Evolutionary conservation across 805 yeast species (phyloP).

Genomic region (Monosporozyma solicola): DNA sequence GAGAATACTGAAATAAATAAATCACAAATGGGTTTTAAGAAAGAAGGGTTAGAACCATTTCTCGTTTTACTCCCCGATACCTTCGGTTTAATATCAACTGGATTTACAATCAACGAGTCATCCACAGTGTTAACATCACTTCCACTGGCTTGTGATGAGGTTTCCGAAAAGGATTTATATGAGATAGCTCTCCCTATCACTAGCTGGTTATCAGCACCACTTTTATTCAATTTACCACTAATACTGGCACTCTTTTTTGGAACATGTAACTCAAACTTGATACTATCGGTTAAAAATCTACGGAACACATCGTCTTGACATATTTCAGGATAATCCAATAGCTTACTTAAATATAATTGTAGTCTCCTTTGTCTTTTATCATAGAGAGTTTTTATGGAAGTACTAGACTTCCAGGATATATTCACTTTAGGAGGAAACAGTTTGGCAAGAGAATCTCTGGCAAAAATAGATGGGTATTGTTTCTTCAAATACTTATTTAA

Average conservation of each 20-base stretch:
- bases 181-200: neutral
- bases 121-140: neutral
- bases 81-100: neutral
- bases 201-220: neutral
- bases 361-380: conserved; percentile 56
- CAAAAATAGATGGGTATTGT: conserved; percentile 40
- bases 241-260: neutral
- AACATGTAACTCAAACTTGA: conserved; percentile 6
- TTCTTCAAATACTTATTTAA: conserved; percentile 55
- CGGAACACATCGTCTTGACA: conserved; percentile 69
- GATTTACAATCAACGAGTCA: neutral
- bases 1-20: conserved; percentile 62
- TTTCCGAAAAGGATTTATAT: neutral
- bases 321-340: conserved; percentile 56
- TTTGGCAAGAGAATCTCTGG: conserved; percentile 27
- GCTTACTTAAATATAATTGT: conserved; percentile 49
- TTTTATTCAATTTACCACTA: neutral
- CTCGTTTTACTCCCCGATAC: neutral
- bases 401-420: conserved; percentile 62
- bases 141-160: neutral
- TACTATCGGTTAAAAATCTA: conserved; percentile 50
- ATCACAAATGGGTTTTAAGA: conserved; percentile 78
- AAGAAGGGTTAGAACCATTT: conserved; percentile 31
- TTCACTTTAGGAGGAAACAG: conserved; percentile 40
- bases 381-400: conserved; percentile 41